Evolutionary conservation across 1,284 basidiomycete genomes (phyloP).

Genomic region (Puccinia novopanici): DNA sequence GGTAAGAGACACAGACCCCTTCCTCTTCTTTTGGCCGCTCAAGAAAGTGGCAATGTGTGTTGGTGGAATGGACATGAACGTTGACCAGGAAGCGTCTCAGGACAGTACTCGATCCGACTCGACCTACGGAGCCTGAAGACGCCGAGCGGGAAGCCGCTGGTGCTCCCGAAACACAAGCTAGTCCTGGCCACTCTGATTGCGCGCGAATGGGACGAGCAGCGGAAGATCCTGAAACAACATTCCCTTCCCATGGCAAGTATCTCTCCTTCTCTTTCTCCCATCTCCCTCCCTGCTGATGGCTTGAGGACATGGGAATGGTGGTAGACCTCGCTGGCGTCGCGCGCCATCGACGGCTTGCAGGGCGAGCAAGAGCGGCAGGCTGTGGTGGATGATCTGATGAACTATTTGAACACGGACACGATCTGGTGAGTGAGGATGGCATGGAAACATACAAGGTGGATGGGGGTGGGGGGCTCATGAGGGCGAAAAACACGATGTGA

Average conservation of each 20-base stretch:
- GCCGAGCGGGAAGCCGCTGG: conserved; percentile 33
- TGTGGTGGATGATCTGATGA: conserved; percentile 73
- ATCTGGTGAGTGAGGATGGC: conserved; percentile 68
- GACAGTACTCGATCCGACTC: conserved; percentile 71
- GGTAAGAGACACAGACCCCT: no score
- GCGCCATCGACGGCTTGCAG: conserved; percentile 79
- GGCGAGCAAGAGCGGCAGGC: conserved; percentile 66
- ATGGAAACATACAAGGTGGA: not conserved
- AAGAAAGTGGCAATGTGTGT: no score
- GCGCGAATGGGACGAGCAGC: conserved; percentile 43
- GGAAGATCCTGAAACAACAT: conserved; percentile 24
- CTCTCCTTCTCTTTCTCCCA: not conserved
- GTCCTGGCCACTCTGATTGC: conserved; percentile 36
- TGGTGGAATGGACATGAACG: not conserved
- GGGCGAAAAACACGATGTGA: conserved; percentile 35
- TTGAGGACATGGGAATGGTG: no score
- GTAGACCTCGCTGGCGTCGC: conserved; percentile 82
- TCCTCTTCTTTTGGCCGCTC: not conserved
- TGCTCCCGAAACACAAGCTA: conserved; percentile 38
- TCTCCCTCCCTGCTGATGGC: no score
- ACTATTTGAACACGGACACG: conserved; percentile 93
- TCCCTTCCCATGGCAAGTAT: conserved; percentile 45
- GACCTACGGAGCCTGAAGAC: conserved; percentile 69
- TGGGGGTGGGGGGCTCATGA: no score
- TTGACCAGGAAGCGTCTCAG: conserved; percentile 54